Percentiles rank a stretch among this genome's conserved stretches.
These are phyloP conservation scores for Kickxella alabastrina DNA, from an alignment of 192 early-diverging fungal species.

Conservation along the genomic window DNA sequence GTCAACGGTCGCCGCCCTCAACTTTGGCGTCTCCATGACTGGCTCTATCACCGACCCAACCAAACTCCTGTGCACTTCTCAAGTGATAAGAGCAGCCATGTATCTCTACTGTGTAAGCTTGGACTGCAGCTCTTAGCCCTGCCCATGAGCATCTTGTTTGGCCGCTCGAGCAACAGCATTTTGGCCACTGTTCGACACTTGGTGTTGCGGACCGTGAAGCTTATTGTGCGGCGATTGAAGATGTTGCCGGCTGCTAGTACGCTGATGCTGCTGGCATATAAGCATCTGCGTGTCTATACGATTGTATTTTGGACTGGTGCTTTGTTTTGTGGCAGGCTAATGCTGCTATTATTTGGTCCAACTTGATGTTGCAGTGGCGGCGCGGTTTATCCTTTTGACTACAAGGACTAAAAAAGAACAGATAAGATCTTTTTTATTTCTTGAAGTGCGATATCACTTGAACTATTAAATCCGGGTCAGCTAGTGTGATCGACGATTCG, in stretches of 20 bases:
- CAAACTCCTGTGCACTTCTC: background rate
- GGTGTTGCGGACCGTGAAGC: conserved; percentile 1
- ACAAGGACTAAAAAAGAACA: background rate
- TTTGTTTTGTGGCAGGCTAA: conserved; percentile 41
- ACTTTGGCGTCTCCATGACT: conserved; percentile 28
- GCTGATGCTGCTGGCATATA: conserved; percentile 38
- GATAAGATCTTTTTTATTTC: too few species aligned
- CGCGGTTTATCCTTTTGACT: conserved; percentile 25
- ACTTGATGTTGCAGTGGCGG: conserved; percentile 22
- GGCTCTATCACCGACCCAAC: background rate
- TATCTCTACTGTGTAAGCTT: background rate
- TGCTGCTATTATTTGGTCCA: conserved; percentile 35
- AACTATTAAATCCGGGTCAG: too few species aligned
- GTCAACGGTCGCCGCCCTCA: conserved; percentile 48
- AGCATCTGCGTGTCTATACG: conserved; percentile 32
- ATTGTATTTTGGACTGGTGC: conserved; percentile 43
- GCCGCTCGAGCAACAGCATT: conserved; percentile 12
- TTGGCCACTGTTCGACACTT: conserved; percentile 5
- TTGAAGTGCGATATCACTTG: too few species aligned
- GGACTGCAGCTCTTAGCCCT: conserved; percentile 24
- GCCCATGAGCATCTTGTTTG: conserved; percentile 33
- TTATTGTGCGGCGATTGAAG: conserved; percentile 11
- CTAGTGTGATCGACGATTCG: too few species aligned
- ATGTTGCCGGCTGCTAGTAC: conserved; percentile 16
- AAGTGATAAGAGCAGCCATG: background rate